Conservation (phyloP, 192 early-diverging fungal genomes). For the Phlyctochytrium arcticum region DNA sequence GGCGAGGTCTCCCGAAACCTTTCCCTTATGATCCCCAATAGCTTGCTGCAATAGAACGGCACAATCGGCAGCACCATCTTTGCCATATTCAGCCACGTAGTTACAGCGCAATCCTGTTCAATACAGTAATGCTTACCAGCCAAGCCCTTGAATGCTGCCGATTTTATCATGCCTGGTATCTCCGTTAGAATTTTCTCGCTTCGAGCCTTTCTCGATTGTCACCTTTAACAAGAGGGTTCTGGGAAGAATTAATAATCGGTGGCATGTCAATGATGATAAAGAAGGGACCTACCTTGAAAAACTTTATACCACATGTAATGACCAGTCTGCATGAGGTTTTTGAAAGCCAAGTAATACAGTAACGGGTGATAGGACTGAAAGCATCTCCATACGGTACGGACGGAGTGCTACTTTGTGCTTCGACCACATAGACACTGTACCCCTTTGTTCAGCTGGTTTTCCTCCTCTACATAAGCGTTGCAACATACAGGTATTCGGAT, state of each 20-base stretch:
- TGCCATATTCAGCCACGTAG: no score
- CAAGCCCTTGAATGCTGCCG: slow-evolving; percentile 55
- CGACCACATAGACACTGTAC: slow-evolving; percentile 50
- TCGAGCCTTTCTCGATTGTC: slow-evolving; percentile 2
- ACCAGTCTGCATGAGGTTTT: slow-evolving; percentile 48
- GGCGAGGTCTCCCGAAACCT: no score
- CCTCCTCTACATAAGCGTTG: background rate
- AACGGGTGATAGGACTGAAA: slow-evolving; percentile 57
- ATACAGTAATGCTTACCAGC: slow-evolving; percentile 11
- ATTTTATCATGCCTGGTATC: slow-evolving; percentile 48
- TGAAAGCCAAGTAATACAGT: slow-evolving; percentile 63
- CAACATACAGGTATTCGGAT: slow-evolving; percentile 51
- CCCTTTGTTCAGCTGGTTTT: no score
- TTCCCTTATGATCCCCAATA: background rate
- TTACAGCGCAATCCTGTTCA: slow-evolving; percentile 14
- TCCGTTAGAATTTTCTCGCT: background rate
- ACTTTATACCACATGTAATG: slow-evolving; percentile 57
- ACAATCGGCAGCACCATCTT: background rate
- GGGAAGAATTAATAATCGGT: background rate
- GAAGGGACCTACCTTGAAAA: slow-evolving; percentile 39
- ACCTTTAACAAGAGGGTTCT: slow-evolving; percentile 67
- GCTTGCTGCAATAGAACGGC: slow-evolving; percentile 1
- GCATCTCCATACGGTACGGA: slow-evolving; percentile 66
- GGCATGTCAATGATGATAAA: background rate
- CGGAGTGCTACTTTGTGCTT: slow-evolving; percentile 43